Percentiles rank a stretch among this genome's conserved stretches.
Conservation (phyloP, 2,329 filamentous ascomycete genomes). For the Botrytis deweyae region DNA sequence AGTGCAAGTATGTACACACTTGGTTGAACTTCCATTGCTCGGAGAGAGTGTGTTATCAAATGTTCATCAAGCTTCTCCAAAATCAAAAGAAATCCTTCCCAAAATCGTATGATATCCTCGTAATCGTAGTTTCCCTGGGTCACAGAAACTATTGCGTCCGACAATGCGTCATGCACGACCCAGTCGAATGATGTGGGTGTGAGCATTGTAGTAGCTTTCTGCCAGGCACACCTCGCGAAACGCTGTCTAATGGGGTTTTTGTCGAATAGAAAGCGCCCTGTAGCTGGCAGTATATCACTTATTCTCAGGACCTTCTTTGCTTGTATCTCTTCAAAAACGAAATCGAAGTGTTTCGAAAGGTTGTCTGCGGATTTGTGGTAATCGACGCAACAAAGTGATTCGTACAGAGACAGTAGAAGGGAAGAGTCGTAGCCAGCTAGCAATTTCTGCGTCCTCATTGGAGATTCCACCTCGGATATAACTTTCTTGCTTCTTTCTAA, state of each 20-base stretch:
- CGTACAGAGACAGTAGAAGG: slow-evolving; percentile 79
- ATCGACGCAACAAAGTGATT: slow-evolving; percentile 79
- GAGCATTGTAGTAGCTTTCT: slow-evolving; percentile 57
- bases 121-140: slow-evolving; percentile 51
- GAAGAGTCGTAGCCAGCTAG: slow-evolving; percentile 47
- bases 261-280: slow-evolving; percentile 82
- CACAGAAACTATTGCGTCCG: slow-evolving; percentile 63
- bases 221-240: slow-evolving; percentile 69
- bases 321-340: slow-evolving; percentile 78
- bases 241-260: slow-evolving; percentile 59
- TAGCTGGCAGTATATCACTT: slow-evolving; percentile 73
- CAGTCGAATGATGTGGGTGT: slow-evolving; percentile 79
- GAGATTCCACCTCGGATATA: slow-evolving; percentile 42
- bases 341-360: slow-evolving; percentile 60
- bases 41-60: slow-evolving; percentile 74
- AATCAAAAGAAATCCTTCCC: slow-evolving; percentile 74
- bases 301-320: slow-evolving; percentile 77
- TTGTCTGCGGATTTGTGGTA: slow-evolving; percentile 57
- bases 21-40: slow-evolving; percentile 74
- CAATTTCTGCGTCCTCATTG: slow-evolving; percentile 33
- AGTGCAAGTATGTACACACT: slow-evolving; percentile 65
- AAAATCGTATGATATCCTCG: slow-evolving; percentile 67
- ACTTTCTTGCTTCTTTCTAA: slow-evolving; percentile 56
- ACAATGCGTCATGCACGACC: slow-evolving; percentile 74
- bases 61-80: slow-evolving; percentile 70